Conservation (phyloP, 495 filamentous ascomycete genomes). For the Pseudomonodictys pantanalensis region DNA sequence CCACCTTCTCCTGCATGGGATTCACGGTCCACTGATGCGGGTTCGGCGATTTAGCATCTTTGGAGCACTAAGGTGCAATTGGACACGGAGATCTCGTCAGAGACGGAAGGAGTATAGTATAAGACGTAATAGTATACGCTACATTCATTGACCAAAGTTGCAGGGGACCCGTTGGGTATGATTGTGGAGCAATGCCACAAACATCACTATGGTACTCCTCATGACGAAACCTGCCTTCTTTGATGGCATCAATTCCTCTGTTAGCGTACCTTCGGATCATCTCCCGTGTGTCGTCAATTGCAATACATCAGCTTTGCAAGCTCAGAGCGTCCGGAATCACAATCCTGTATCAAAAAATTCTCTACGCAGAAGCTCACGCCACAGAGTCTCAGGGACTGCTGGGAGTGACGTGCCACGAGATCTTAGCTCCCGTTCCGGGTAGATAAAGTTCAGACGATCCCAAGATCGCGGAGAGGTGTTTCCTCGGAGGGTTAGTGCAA, state of each 20-base stretch:
- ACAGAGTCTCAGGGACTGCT: too few relatives aligned
- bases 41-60: neutral
- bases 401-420: constrained; percentile 11
- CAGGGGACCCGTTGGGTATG: neutral
- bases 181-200: too few relatives aligned
- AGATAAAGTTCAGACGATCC: neutral
- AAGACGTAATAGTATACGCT: neutral
- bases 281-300: too few relatives aligned
- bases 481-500: neutral
- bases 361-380: neutral
- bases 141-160: neutral
- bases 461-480: neutral
- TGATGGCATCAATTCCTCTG: too few relatives aligned
- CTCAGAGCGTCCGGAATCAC: too few relatives aligned
- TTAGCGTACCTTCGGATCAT: too few relatives aligned
- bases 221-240: too few relatives aligned
- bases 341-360: too few relatives aligned
- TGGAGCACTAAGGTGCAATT: neutral
- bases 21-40: neutral
- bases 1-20: neutral
- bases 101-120: neutral
- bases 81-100: neutral
- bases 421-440: constrained; percentile 4
- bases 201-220: too few relatives aligned
- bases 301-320: too few relatives aligned